These are phyloP conservation scores for Periconia sp. DNA, from an alignment of 2,329 filamentous ascomycete genomes.

Conservation along the genomic window DNA sequence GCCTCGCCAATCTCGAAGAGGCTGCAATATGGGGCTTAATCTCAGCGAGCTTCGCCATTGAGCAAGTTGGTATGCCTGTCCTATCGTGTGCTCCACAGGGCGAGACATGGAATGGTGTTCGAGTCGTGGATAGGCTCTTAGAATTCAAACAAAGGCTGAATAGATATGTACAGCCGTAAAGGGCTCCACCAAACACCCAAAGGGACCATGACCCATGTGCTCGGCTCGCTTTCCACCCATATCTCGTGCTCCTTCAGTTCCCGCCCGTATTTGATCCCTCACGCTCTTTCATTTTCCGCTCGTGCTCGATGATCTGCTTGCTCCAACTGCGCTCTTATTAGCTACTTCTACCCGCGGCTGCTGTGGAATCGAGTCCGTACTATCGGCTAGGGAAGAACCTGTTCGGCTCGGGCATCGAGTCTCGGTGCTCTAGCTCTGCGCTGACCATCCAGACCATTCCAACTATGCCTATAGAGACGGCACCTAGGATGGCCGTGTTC, in stretches of 20 bases:
- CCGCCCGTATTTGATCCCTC: too few relatives aligned
- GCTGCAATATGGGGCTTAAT: conserved; percentile 80
- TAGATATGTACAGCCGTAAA: conserved; percentile 47
- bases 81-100: conserved; percentile 46
- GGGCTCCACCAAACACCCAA: conserved; percentile 23
- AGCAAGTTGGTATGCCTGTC: conserved; percentile 84
- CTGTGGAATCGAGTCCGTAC: conserved; percentile 58
- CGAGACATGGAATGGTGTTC: conserved; percentile 58
- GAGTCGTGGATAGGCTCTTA: conserved; percentile 49
- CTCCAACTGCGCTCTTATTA: conserved; percentile 65
- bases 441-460: conserved; percentile 74
- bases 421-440: conserved; percentile 74
- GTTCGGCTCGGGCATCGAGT: conserved; percentile 76
- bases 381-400: conserved; percentile 85
- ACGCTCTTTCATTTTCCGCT: conserved; percentile 57
- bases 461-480: conserved; percentile 70
- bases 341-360: conserved; percentile 17
- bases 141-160: conserved; percentile 49
- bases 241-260: conserved; percentile 34
- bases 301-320: conserved; percentile 73
- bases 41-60: conserved; percentile 89
- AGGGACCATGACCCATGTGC: conserved; percentile 16
- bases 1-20: conserved; percentile 61
- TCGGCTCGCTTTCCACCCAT: conserved; percentile 14
- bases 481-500: conserved; percentile 82